phyloP scores from a whole-genome alignment of 331 rosid genomes.

The Phaseolus coccineus region DNA sequence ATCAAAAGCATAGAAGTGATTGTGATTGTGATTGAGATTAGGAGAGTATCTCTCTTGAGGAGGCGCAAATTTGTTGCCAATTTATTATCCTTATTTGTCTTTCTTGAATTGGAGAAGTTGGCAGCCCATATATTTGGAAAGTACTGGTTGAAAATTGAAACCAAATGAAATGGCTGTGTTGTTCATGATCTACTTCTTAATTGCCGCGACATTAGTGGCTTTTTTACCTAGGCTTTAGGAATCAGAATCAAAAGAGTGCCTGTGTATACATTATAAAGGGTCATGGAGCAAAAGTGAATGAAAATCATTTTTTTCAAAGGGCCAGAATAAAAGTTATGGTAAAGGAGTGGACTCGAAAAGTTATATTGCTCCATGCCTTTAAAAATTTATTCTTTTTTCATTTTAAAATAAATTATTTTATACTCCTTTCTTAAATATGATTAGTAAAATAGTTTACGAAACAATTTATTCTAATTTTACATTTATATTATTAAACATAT shows the following conservation, averaged over 20 bases:
- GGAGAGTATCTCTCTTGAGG: not conserved
- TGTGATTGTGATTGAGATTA: constrained; percentile 46
- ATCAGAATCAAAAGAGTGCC: constrained; percentile 14
- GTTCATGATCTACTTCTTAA: not conserved
- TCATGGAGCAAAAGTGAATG: not conserved
- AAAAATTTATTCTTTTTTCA: too few species aligned
- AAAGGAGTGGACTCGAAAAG: not conserved
- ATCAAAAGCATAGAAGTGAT: constrained; percentile 7
- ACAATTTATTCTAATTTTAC: too few species aligned
- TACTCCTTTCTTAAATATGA: too few species aligned
- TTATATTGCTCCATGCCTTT: not conserved
- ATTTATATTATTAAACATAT: too few species aligned
- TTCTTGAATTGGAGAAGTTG: constrained; percentile 38
- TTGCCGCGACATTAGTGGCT: constrained; percentile 30
- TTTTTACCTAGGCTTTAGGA: constrained; percentile 31
- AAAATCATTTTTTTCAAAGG: not conserved
- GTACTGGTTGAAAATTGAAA: constrained; percentile 18
- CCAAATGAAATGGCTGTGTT: not conserved
- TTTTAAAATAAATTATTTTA: too few species aligned
- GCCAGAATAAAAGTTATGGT: not conserved
- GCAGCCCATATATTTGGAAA: constrained; percentile 6
- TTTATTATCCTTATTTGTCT: not conserved
- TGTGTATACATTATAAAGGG: not conserved
- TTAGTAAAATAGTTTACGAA: too few species aligned
- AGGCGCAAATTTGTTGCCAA: too few species aligned